Base-by-base conservation (phyloP, 768 basidiomycete species). In the Agrocybe pediades region DNA sequence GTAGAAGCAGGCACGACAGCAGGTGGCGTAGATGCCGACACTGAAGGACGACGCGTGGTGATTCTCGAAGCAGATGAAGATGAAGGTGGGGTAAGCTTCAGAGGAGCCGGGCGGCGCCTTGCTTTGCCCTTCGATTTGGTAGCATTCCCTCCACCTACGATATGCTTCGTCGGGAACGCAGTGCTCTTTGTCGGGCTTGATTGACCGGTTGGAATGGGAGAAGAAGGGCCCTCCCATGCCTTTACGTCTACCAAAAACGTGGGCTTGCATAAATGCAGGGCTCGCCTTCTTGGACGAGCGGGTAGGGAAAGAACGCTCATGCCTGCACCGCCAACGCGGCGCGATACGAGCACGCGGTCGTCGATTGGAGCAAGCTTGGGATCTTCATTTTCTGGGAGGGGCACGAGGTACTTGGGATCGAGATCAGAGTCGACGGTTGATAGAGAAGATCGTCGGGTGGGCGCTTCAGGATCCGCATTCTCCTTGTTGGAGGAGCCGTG, bases 351-450 rank as follows among this genome's bases (percentile, higher is more conserved):
- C 15, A 58, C 57, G 56, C 64, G 62, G 16, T 69, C 68, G 41
- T 72, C 68, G 2, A 70, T 58, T 29, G 55, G 55, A 5, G 62
- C 62, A 17, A 56, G 53, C 19, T 57, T 62, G 24, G 62, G 72
- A 69, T 56, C 64, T 6, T 63, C 55, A 36, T 66, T 56, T 39
- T 76, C 73, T 56, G 62, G 59, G 4, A 66, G 60, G 3, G 65
- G 62, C 21, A 85, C 71, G 26, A 82, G 65, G 57, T 78, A 77
- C 15, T 69, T 70, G 4, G 79, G 76, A 48, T 83, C 79, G 40
- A 85, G 68, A 46, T 82, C 81, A 2, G 83, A 86, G 62, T 80
- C 76, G 39, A 76, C 72, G 8, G 80, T 78, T 0, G 83, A 83
- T 3, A 77, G 59, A 49, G 64, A 66, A 21, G 51, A 50, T 17